Base-by-base conservation (phyloP, 2,329 filamentous ascomycete species). In the Mycosphaerelloides madeirae region DNA sequence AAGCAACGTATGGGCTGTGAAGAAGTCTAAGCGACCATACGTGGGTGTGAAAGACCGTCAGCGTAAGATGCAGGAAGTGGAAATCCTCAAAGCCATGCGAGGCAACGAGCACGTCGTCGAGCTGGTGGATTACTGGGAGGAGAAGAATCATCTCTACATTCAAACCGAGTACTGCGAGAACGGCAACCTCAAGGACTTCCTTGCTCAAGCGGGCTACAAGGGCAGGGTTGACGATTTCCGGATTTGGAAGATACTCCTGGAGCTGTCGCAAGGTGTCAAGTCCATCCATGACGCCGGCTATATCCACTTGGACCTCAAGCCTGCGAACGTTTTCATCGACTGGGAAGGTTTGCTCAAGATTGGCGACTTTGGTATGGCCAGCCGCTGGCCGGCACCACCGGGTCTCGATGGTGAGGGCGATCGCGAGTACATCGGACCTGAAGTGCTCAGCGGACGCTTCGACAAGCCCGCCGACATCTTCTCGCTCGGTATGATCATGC, bases 151-250 rank as follows among this genome's bases (percentile, higher is more conserved):
- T 61, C 78, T 98, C 8, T 98, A 96, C 70, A 97, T 98, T 49
- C 91, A 97, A 70, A 97, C 91, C 0, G 93, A 98, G 62, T 97
- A 84, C 63, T 98, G 93, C 61, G 90, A 96, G 64, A 88, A 95
- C 63, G 93, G 93, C 13, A 95, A 87, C 49, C 72, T 98, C 33
- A 85, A 94, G 63, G 77, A 81, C 13, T 98, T 97, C 63, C 75
- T 98, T 22, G 78, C 80, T n/a, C 80, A 85, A 46, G 81, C 88
- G 48, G 93, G 93, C 18, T 77, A 84, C 49, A 88, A 86, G 63
- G 90, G 88, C 36, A 80, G 91, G 56, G 71, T 98, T 54, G 93
- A 98, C 67, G 93, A 97, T 65, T 98, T 98, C 69, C 81, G 93
- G 50, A 96, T 97, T 66, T 98, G 93, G 88, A 98, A 98, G 72